Conservation (phyloP, 2,329 filamentous ascomycete genomes). For the Ophiostoma australiae region DNA sequence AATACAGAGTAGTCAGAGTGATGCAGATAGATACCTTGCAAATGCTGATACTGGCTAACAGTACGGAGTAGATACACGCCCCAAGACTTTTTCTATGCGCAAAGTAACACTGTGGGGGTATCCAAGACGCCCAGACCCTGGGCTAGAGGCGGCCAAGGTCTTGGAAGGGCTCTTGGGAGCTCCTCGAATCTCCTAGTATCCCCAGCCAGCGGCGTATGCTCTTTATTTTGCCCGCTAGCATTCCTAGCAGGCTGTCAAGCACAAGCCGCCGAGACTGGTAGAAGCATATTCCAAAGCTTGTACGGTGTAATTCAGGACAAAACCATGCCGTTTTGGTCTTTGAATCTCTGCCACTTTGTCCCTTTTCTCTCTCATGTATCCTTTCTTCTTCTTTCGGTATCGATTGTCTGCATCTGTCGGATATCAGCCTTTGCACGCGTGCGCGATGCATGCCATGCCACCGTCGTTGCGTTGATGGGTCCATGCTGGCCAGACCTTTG, state of each 20-base stretch:
- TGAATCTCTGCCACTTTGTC: not conserved
- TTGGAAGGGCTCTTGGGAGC: not conserved
- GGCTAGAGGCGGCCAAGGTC: not conserved
- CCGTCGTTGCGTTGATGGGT: not conserved
- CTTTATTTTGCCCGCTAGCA: not conserved
- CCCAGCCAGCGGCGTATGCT: not conserved
- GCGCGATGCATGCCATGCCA: not conserved
- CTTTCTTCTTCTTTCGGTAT: not conserved
- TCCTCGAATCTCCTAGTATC: not conserved
- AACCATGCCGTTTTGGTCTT: not conserved
- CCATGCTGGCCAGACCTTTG: not conserved
- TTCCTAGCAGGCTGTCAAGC: not conserved
- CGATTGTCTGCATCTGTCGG: not conserved
- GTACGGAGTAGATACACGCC: not conserved
- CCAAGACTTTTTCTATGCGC: not conserved
- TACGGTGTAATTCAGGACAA: not conserved
- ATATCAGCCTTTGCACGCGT: not conserved
- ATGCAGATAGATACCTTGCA: no score
- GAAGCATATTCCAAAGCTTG: not conserved
- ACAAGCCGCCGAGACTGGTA: not conserved
- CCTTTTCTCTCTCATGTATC: not conserved
- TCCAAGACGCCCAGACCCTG: not conserved
- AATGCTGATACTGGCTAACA: not conserved
- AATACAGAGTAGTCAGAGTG: no score
- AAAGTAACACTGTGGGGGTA: slow-evolving; percentile 4